phyloP scores from a whole-genome alignment of 1,284 basidiomycete genomes.

The Pterula multifida region DNA sequence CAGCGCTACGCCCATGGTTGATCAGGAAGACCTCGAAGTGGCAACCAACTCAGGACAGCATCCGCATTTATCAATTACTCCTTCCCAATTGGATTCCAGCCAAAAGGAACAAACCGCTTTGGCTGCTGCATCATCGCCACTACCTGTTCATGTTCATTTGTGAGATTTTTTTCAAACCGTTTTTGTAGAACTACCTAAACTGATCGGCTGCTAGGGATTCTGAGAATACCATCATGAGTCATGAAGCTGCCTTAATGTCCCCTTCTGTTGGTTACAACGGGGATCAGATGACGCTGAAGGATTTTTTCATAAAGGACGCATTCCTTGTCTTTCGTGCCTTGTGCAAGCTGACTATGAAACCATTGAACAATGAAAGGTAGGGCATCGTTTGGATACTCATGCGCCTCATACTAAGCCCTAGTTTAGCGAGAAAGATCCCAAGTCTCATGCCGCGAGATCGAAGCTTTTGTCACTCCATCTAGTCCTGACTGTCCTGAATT shows the following conservation, averaged over 20 bases:
- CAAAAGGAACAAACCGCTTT: too few species aligned
- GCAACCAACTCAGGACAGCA: not conserved
- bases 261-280: not conserved
- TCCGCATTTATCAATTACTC: too few species aligned
- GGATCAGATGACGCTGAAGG: conserved; percentile 41
- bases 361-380: conserved; percentile 83
- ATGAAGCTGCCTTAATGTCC: not conserved
- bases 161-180: too few species aligned
- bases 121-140: too few species aligned
- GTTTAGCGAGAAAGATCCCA: conserved; percentile 78
- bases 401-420: conserved; percentile 2
- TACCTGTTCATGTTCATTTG: too few species aligned
- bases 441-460: conserved; percentile 92
- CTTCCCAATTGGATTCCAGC: too few species aligned
- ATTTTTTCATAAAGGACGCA: conserved; percentile 90
- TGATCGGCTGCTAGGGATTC: not conserved
- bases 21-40: too few species aligned
- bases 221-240: not conserved
- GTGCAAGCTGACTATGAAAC: conserved; percentile 97
- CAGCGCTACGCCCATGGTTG: too few species aligned
- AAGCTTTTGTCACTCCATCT: conserved; percentile 90
- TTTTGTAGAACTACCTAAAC: not conserved
- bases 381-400: conserved; percentile 11
- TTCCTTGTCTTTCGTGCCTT: conserved; percentile 93
- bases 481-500: conserved; percentile 84